Percentiles rank a stretch among this genome's conserved stretches.
These are phyloP conservation scores for Zarea fungicola DNA, from an alignment of 2,329 filamentous ascomycete species.

Conservation along the genomic window DNA sequence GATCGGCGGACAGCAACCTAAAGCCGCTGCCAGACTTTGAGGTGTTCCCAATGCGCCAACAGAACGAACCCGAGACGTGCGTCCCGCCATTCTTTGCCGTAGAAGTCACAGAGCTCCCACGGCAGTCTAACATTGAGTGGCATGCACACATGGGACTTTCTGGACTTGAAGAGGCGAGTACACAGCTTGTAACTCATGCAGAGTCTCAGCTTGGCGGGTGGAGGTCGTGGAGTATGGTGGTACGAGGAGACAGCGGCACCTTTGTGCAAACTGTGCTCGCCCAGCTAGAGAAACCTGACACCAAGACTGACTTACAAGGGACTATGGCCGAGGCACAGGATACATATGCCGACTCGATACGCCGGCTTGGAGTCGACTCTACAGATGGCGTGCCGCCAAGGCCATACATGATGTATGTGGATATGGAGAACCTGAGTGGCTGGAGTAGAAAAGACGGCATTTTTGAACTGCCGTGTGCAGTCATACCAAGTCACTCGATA, in stretches of 20 bases:
- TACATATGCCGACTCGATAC: conserved; percentile 3
- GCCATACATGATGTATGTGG: conserved; percentile 28
- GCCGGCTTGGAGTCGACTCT: conserved; percentile 2
- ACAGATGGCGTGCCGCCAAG: conserved; percentile 8
- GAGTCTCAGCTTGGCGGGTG: conserved; percentile 20
- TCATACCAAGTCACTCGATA: conserved; percentile 15
- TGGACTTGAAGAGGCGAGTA: conserved; percentile 23
- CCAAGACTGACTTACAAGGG: conserved; percentile 10
- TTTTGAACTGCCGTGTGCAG: conserved; percentile 16
- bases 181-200: conserved; percentile 20
- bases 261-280: conserved; percentile 29
- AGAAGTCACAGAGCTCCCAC: conserved; percentile 72
- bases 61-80: conserved; percentile 28
- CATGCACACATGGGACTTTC: conserved; percentile 60
- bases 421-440: not conserved
- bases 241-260: conserved; percentile 17
- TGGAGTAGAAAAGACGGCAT: conserved; percentile 15
- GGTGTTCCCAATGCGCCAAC: conserved; percentile 33
- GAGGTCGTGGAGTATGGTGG: conserved; percentile 24
- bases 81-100: conserved; percentile 67
- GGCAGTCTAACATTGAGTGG: conserved; percentile 77
- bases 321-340: conserved; percentile 15
- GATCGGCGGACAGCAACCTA: conserved; percentile 19
- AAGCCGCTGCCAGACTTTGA: conserved; percentile 47
- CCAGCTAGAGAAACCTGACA: not conserved